These are phyloP conservation scores for Corniculantispora saksenae DNA, from an alignment of 2,329 filamentous ascomycete genomes.

Conservation along the genomic window DNA sequence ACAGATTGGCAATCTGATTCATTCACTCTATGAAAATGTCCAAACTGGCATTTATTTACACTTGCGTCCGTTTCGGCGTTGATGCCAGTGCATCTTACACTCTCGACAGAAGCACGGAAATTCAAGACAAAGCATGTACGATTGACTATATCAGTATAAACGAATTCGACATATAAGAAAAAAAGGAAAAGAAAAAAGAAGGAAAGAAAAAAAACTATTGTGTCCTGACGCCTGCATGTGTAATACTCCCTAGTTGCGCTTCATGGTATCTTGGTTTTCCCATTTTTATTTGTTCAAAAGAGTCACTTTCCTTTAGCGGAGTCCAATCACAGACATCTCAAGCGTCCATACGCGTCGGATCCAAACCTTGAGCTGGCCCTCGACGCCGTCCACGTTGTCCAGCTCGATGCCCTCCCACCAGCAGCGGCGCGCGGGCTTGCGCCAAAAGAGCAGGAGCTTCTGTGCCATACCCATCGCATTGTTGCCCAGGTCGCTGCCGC, in stretches of 20 bases:
- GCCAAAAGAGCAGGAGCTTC: constrained; percentile 95
- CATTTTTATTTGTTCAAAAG: constrained; percentile 2
- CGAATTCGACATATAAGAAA: background rate
- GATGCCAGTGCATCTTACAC: background rate
- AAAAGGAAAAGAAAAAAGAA: constrained; percentile 4
- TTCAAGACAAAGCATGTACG: background rate
- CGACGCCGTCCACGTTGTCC: constrained; percentile 82
- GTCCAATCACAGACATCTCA: constrained; percentile 93
- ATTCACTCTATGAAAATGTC: too few relatives aligned
- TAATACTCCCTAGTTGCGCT: constrained; percentile 15
- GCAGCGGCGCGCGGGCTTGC: constrained; percentile 91
- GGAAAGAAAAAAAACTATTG: constrained; percentile 16
- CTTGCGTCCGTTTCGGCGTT: background rate
- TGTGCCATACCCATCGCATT: constrained; percentile 96
- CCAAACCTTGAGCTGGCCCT: constrained; percentile 95
- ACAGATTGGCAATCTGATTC: too few relatives aligned
- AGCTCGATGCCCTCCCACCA: constrained; percentile 99
- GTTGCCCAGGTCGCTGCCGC: constrained; percentile 71
- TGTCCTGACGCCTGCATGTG: constrained; percentile 18
- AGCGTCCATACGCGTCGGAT: constrained; percentile 97
- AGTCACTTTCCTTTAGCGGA: constrained; percentile 56
- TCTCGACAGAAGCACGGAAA: background rate
- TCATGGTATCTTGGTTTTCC: constrained; percentile 11
- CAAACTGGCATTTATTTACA: background rate
- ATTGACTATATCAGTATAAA: background rate